These are phyloP conservation scores for Hypoxylon lienhwacheense DNA, from an alignment of 495 filamentous ascomycete species.

Conservation along the genomic window DNA sequence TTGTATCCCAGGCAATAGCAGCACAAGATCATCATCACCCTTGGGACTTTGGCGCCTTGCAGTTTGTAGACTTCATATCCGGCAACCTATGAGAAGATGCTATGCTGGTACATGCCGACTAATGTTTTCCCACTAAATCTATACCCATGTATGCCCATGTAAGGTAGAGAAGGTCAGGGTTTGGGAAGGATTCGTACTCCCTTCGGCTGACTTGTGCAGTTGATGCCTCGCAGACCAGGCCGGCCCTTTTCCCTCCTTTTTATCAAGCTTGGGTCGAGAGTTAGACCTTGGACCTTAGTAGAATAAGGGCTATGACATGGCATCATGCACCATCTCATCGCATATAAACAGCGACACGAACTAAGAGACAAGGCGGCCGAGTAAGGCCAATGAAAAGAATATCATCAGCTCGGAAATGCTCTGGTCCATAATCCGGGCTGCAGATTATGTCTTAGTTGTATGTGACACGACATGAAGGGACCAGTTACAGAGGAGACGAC, in stretches of 20 bases:
- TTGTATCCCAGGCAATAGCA: constrained; percentile 1
- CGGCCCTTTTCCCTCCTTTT: constrained; percentile 8
- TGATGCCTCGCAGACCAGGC: constrained; percentile 15
- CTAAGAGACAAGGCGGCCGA: constrained; percentile 4
- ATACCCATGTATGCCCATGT: background rate
- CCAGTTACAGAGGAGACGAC: constrained; percentile 2
- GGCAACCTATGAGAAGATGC: constrained; percentile 8
- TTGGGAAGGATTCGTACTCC: constrained; percentile 21
- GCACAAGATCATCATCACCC: constrained; percentile 5
- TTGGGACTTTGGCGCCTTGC: too few relatives aligned
- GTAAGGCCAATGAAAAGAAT: constrained; percentile 15
- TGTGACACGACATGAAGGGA: constrained; percentile 28
- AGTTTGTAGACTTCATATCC: too few relatives aligned
- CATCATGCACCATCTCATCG: constrained; percentile 15
- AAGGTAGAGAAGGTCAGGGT: constrained; percentile 8
- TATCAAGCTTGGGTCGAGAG: too few relatives aligned
- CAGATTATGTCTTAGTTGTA: constrained; percentile 32
- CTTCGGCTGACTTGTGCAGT: constrained; percentile 2
- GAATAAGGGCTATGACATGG: constrained; percentile 12
- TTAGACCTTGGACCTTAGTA: constrained; percentile 5
- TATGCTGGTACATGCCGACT: constrained; percentile 6
- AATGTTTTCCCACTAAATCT: constrained; percentile 1
- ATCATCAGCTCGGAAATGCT: constrained; percentile 19
- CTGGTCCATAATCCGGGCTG: constrained; percentile 34
- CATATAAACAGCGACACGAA: constrained; percentile 22